These are phyloP conservation scores for Plasmodium yoelii DNA, from an alignment of 169 alveolate genomes.

Conservation along the genomic window DNA sequence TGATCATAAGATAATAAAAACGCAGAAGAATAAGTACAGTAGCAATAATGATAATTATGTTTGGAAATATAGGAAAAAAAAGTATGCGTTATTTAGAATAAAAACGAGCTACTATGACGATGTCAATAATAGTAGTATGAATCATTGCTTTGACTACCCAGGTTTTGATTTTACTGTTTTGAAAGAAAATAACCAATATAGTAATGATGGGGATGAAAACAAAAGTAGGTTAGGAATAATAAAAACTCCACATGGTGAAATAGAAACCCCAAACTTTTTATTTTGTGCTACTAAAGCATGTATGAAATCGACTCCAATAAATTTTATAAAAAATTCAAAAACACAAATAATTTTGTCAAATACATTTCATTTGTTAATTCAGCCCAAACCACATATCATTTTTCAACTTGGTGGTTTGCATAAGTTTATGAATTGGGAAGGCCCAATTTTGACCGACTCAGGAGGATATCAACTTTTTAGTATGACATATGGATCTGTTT, in stretches of 20 bases:
- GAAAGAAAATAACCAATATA: constrained; percentile 20
- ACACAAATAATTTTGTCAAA: constrained; percentile 90
- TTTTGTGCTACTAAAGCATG: constrained; percentile 99
- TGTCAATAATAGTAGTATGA: too few species aligned
- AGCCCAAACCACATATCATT: constrained; percentile 95
- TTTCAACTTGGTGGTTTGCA: constrained; percentile 95
- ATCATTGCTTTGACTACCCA: constrained; percentile 5
- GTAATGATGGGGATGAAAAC: constrained; percentile 64
- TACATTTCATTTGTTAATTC: constrained; percentile 97
- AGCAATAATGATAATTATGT: not conserved
- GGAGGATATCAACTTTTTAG: constrained; percentile 98
- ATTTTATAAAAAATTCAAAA: constrained; percentile 79
- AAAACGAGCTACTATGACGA: too few species aligned
- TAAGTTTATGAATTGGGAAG: constrained; percentile 94
- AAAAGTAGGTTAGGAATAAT: constrained; percentile 95
- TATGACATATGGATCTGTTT: constrained; percentile 58
- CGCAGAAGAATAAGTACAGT: not conserved
- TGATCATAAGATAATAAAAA: not conserved
- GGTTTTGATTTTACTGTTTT: constrained; percentile 28
- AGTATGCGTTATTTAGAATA: too few species aligned
- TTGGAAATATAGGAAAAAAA: not conserved
- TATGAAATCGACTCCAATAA: constrained; percentile 81
- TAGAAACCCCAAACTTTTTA: constrained; percentile 98
- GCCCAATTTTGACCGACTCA: constrained; percentile 97
- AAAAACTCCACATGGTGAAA: constrained; percentile 94